Conservation (phyloP, 192 early-diverging fungal genomes). For the Paraglomus brasilianum region DNA sequence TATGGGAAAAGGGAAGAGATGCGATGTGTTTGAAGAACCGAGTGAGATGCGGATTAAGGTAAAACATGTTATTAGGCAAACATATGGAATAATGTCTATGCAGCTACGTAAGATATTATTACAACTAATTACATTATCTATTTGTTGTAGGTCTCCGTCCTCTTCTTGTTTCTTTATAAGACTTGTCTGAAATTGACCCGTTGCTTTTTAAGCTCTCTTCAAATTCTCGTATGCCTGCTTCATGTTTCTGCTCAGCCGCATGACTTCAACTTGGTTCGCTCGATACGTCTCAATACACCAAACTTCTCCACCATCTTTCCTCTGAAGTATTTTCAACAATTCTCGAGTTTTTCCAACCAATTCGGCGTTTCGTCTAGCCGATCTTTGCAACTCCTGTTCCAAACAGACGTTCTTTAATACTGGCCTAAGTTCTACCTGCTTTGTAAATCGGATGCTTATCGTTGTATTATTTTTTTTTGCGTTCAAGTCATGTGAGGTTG, state of each 20-base stretch:
- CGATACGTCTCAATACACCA: conserved; percentile 23
- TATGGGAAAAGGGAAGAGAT: no score
- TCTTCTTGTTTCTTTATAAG: conserved; percentile 49
- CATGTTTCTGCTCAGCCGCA: conserved; percentile 27
- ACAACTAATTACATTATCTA: conserved; percentile 32
- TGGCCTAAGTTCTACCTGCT: conserved; percentile 34
- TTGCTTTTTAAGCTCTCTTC: no score
- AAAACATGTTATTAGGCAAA: neutral
- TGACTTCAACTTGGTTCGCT: conserved; percentile 30
- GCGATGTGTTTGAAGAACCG: no score
- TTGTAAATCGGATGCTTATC: conserved; percentile 37
- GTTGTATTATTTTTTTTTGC: conserved; percentile 45
- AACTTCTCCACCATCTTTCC: conserved; percentile 29
- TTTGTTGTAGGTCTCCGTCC: conserved; percentile 43
- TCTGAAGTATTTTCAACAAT: conserved; percentile 9
- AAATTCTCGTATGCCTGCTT: conserved; percentile 34
- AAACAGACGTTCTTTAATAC: conserved; percentile 30
- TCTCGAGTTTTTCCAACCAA: conserved; percentile 17
- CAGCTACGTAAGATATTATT: neutral
- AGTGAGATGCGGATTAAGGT: neutral
- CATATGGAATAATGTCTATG: no score
- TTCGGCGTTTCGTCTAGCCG: conserved; percentile 24
- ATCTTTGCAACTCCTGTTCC: conserved; percentile 29
- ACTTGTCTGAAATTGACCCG: conserved; percentile 39
- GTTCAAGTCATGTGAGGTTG: neutral